Base-by-base conservation (phyloP, 805 yeast species). In the Starmera quercuum region DNA sequence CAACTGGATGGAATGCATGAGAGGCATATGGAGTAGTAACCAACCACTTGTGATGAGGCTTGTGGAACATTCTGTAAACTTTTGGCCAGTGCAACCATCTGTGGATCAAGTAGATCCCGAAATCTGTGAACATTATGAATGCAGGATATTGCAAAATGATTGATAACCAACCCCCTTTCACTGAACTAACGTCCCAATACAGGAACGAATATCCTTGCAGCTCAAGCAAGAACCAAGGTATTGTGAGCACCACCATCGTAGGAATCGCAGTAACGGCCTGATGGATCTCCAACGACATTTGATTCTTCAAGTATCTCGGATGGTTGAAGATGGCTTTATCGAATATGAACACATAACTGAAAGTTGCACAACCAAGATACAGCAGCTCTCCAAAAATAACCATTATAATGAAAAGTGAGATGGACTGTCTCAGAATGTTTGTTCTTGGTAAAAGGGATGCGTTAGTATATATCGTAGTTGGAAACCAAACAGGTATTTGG, bases 1-100 rank as follows among this genome's bases (percentile, higher is more conserved):
- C 98, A 34, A 92, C 83, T 11, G 98, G 97, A 61, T 92, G 95
- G 86, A 92, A 92, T 18, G 97, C 97, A 54, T 88, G 97, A 7
- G 95, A 85, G 1, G 98, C 98, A 63, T 82, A 92, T 29, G 98
- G 98, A 8, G 98, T 90, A 41, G 97, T 90, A 26, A 92, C 96
- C 47, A 92, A 77, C 98, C 98, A 92, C 64, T 92, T 92, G 72
- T 92, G 98, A 61, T 92, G 98, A 10, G 97, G 97, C 65, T 92
- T 92, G 67, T 92, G 98, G 41, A 92, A 65, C 18, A 51, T 58
- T 66, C 82, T 88, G 74, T 92, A 92, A 26, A 92, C 80, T 13
- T 68, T 47, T 16, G 96, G 97, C 85, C 92, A 86, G 59, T 92
- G 98, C 52, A 92, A 71, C 73, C 84, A 74, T 56, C 97, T 78